Evolutionary conservation across 2,329 filamentous ascomycete species (phyloP), one percentile per base, ranked within the genome.

Genomic region (Xylariaceae sp.): DNA sequence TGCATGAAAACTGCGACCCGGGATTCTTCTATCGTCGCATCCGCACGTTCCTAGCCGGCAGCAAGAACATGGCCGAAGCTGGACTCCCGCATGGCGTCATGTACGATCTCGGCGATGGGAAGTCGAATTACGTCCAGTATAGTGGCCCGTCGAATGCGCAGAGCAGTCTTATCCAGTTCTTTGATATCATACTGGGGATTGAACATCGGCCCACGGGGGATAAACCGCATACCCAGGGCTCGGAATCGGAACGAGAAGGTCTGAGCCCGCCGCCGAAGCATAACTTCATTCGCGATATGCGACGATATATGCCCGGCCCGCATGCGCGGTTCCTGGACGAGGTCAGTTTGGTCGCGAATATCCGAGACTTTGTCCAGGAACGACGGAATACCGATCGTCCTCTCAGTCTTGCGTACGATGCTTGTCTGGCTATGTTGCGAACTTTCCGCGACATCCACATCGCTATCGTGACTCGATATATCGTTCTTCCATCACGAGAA

Each of bases 281-380:
- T 73, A 95, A 94, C 66, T 99, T 99, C 74, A 92, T 99, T 67
- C 84, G 88, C 67, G 94, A 99, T 62, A 99, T 99, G 94, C 87
- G 92, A 55, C 82, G 82, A 45, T 99, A 99, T 73, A 99, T 99
- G 94, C 94, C 94, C 0, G 92, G 91, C 0, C 83, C 88, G 0
- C 94, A 99, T 68, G 87, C 91, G 3, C 85, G 88, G 41, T 99
- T 99, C 73, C 79, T 99, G 3, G 81, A 88, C 60, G 87, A 95
- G 59, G 85, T 96, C 9, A 79, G 83, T 48, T 76, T 76, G 12
- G 85, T 96, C 3, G 85, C 92, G 63, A 97, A 97, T 67, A 90
- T 99, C 63, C 88, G 90, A 32, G 79, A 86, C 19, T 97, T 87
- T 64, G 91, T 96, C 48, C 81, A 88, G 61, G 70, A 68, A 62